Evolutionary conservation across 169 alveolate species (phyloP).

Genomic region (Plasmodium vinckei): DNA sequence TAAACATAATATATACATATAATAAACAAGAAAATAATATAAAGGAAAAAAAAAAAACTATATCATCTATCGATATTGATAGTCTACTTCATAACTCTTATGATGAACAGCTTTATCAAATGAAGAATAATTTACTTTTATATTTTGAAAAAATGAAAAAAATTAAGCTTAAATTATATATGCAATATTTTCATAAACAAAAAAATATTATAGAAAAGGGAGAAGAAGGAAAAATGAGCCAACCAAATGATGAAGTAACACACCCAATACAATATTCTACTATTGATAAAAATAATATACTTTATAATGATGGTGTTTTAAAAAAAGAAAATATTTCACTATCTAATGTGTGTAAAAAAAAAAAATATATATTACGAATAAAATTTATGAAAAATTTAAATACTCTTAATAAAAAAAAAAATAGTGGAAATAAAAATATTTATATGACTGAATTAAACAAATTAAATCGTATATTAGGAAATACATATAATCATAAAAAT

Average conservation of each 20-base stretch:
- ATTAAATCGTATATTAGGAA: constrained; percentile 68
- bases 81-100: constrained; percentile 18
- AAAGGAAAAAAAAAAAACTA: background rate
- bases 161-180: constrained; percentile 21
- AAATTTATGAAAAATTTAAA: constrained; percentile 18
- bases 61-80: constrained; percentile 7
- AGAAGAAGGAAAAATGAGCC: constrained; percentile 1
- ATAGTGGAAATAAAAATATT: constrained; percentile 53
- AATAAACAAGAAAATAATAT: background rate
- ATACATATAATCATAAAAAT: background rate
- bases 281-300: no score
- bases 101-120: constrained; percentile 22
- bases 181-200: constrained; percentile 20
- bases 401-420: constrained; percentile 45
- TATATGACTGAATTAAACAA: constrained; percentile 53
- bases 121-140: constrained; percentile 9
- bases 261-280: no score
- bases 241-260: no score
- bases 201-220: background rate
- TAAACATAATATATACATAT: constrained; percentile 16
- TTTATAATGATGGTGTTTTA: background rate
- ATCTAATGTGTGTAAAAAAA: background rate
- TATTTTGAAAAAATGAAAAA: constrained; percentile 26
- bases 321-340: background rate
- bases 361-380: constrained; percentile 31